These are phyloP conservation scores for Mycena galopus DNA, from an alignment of 768 basidiomycete genomes.

Conservation along the genomic window DNA sequence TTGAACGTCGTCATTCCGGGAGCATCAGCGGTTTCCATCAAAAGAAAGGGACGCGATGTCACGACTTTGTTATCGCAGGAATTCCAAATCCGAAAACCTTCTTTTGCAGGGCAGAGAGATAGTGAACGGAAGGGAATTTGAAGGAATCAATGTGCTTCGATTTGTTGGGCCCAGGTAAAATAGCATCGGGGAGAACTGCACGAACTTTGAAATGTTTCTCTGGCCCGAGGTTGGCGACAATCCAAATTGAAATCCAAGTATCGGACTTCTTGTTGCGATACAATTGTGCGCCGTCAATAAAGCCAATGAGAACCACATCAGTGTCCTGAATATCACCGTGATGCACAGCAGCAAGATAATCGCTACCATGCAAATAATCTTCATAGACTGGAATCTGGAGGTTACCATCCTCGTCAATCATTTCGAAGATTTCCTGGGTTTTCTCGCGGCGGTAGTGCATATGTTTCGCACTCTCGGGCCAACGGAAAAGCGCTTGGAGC, in stretches of 20 bases:
- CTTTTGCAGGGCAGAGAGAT: constrained; percentile 35
- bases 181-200: constrained; percentile 23
- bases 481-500: constrained; percentile 46
- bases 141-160: constrained; percentile 40
- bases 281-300: not conserved
- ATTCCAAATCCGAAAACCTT: not conserved
- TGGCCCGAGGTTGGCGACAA: constrained; percentile 37
- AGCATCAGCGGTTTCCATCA: constrained; percentile 39
- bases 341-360: constrained; percentile 39
- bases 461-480: constrained; percentile 30
- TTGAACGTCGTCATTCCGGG: constrained; percentile 42
- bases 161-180: constrained; percentile 38
- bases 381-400: not conserved
- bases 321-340: not conserved
- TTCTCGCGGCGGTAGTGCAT: constrained; percentile 21
- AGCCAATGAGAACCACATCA: not conserved
- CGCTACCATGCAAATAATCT: constrained; percentile 47
- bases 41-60: not conserved
- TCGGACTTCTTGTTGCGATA: not conserved
- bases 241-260: constrained; percentile 42
- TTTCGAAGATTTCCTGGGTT: not conserved
- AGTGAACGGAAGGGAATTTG: constrained; percentile 38
- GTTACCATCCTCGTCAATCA: not conserved
- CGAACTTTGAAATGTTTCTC: not conserved
- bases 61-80: not conserved